Percentiles rank a stretch among this genome's conserved stretches.
These are phyloP conservation scores for Alternaria infectoria DNA, from an alignment of 2,329 filamentous ascomycete species.

Conservation along the genomic window DNA sequence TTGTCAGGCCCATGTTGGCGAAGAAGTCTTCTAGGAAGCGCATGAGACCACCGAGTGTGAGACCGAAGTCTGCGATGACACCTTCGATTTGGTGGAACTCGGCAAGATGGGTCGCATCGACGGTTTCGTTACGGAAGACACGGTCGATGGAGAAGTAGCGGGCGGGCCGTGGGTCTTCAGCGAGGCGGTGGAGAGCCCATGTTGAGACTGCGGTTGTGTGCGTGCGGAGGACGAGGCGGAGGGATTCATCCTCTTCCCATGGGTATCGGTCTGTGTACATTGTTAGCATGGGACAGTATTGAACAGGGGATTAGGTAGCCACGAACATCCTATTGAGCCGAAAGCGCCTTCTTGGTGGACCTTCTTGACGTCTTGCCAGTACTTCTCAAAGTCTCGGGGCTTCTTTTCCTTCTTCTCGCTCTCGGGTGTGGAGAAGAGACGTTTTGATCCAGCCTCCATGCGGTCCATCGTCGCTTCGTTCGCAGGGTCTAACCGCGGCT, in stretches of 20 bases:
- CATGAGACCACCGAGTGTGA: constrained; percentile 91
- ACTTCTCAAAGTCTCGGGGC: constrained; percentile 75
- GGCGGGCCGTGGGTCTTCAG: constrained; percentile 81
- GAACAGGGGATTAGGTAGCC: neutral
- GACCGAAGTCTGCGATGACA: constrained; percentile 94
- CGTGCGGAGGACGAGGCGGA: constrained; percentile 87
- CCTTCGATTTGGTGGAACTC: constrained; percentile 99
- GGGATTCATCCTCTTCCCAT: constrained; percentile 85
- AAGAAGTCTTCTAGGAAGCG: constrained; percentile 97
- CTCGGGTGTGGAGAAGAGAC: constrained; percentile 63
- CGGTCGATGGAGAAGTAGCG: constrained; percentile 98
- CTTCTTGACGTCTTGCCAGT: constrained; percentile 85
- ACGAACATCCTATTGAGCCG: constrained; percentile 79
- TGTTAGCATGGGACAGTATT: too few relatives aligned
- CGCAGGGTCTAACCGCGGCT: constrained; percentile 63
- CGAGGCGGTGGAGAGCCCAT: constrained; percentile 88
- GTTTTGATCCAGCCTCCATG: constrained; percentile 55
- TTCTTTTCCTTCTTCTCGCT: constrained; percentile 58
- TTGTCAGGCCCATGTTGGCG: constrained; percentile 87
- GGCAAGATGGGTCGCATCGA: constrained; percentile 94
- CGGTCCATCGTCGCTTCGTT: constrained; percentile 55
- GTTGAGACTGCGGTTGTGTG: constrained; percentile 94
- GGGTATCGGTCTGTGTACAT: constrained; percentile 84
- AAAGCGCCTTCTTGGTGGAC: constrained; percentile 93
- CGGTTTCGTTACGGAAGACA: constrained; percentile 96